Evolutionary conservation across 257 asterid genomes (phyloP).

Genomic region (Nicotiana otophora): DNA sequence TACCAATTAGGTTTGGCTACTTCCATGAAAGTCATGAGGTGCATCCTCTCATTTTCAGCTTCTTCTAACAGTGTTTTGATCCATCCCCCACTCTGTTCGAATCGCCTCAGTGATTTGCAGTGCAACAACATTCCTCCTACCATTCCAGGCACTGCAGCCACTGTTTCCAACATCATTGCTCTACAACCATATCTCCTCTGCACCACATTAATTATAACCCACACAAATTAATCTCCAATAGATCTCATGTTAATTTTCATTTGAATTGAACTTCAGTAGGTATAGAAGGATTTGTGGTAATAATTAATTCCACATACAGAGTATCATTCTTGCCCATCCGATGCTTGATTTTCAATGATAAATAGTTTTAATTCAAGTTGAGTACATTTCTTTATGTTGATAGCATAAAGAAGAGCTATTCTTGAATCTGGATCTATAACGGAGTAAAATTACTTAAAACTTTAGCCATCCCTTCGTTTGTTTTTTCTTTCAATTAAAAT

Average conservation of each 20-base stretch:
- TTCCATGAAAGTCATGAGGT: conserved; percentile 78
- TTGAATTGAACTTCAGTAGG: no score
- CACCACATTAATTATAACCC: not conserved
- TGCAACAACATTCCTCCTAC: conserved; percentile 67
- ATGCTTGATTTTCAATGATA: no score
- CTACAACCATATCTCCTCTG: conserved; percentile 70
- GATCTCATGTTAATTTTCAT: no score
- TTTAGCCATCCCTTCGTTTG: no score
- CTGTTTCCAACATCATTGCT: conserved; percentile 73
- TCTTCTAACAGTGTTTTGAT: conserved; percentile 59
- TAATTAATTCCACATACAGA: no score
- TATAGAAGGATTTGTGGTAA: no score
- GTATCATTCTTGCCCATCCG: no score
- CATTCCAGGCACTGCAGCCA: conserved; percentile 78
- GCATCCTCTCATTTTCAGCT: conserved; percentile 75
- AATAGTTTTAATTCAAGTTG: no score
- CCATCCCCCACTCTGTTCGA: conserved; percentile 74
- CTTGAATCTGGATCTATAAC: not conserved
- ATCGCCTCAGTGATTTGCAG: conserved; percentile 49
- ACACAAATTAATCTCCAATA: not conserved
- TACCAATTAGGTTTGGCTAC: conserved; percentile 60
- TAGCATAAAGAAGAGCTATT: not conserved
- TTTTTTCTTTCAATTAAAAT: no score
- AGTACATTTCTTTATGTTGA: not conserved
- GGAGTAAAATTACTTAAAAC: no score